Conservation (phyloP, 805 yeast species). For the Metschnikowia colocasiae region DNA sequence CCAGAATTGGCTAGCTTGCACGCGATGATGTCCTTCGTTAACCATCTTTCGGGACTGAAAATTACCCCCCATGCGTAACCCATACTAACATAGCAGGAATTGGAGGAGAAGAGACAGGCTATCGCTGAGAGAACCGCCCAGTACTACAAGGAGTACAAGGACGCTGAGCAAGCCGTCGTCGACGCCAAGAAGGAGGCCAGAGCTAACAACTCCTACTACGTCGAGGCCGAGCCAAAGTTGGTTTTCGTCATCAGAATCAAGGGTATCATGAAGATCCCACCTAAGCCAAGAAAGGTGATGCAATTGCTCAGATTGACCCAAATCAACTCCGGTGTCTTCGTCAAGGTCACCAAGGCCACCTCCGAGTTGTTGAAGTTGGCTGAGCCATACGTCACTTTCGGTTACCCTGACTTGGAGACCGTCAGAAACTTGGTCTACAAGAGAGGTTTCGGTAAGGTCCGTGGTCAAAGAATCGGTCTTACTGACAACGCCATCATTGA, state of each 20-base stretch:
- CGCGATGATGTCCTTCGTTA: constrained; percentile 73
- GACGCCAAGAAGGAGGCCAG: constrained; percentile 90
- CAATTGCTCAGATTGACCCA: constrained; percentile 90
- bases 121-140: constrained; percentile 93
- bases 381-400: constrained; percentile 96
- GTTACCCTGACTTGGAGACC: constrained; percentile 93
- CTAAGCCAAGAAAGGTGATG: constrained; percentile 98
- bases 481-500: constrained; percentile 86
- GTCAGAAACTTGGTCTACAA: constrained; percentile 91
- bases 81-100: constrained; percentile 28
- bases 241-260: constrained; percentile 97
- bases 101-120: constrained; percentile 56
- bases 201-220: constrained; percentile 91
- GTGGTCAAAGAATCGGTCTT: constrained; percentile 92
- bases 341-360: constrained; percentile 94
- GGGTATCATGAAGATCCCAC: constrained; percentile 98
- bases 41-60: constrained; percentile 88
- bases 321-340: constrained; percentile 93
- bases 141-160: constrained; percentile 91
- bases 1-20: constrained; percentile 57
- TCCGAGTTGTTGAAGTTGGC: constrained; percentile 86
- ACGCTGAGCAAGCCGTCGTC: constrained; percentile 84
- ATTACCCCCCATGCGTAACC: constrained; percentile 9
- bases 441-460: constrained; percentile 97
- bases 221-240: constrained; percentile 90